Conservation (phyloP, 345 rosid genomes). For the Chamaenerion angustifolium region DNA sequence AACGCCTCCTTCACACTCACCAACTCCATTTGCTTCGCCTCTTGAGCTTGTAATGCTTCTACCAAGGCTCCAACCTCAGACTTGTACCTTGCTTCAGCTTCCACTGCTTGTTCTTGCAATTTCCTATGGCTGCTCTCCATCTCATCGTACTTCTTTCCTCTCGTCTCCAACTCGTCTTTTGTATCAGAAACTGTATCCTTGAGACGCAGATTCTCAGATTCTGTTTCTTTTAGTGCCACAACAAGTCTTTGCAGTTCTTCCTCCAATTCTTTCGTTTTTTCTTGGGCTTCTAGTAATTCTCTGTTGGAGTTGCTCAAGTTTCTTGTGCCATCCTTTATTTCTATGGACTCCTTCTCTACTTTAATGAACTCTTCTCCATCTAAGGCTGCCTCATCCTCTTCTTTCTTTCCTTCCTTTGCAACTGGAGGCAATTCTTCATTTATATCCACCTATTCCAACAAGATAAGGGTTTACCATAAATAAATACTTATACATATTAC, state of each 20-base stretch:
- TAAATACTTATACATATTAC: too few species aligned
- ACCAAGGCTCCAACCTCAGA: slow-evolving; percentile 43
- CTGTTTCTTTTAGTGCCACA: slow-evolving; percentile 49
- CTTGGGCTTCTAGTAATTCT: slow-evolving; percentile 71
- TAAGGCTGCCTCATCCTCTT: slow-evolving; percentile 57
- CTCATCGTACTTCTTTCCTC: slow-evolving; percentile 42
- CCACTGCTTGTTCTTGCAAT: slow-evolving; percentile 50
- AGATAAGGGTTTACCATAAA: slow-evolving; percentile 7
- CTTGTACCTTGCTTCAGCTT: slow-evolving; percentile 50
- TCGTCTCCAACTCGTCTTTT: slow-evolving; percentile 43
- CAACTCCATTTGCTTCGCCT: slow-evolving; percentile 62
- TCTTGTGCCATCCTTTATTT: slow-evolving; percentile 37
- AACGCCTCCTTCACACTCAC: slow-evolving; percentile 62
- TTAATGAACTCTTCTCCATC: slow-evolving; percentile 78
- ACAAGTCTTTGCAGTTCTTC: slow-evolving; percentile 62
- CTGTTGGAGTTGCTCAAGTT: slow-evolving; percentile 42
- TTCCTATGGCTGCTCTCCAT: slow-evolving; percentile 52
- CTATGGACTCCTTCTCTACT: slow-evolving; percentile 73
- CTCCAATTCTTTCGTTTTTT: slow-evolving; percentile 69
- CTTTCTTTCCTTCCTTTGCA: slow-evolving; percentile 44
- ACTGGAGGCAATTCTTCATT: slow-evolving; percentile 35
- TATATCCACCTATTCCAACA: slow-evolving; percentile 20
- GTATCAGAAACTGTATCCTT: slow-evolving; percentile 43
- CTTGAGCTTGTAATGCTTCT: slow-evolving; percentile 56
- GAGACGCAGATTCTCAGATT: slow-evolving; percentile 43